Conservation (phyloP, 2,329 filamentous ascomycete species). For the Fusarium verrucosum region DNA sequence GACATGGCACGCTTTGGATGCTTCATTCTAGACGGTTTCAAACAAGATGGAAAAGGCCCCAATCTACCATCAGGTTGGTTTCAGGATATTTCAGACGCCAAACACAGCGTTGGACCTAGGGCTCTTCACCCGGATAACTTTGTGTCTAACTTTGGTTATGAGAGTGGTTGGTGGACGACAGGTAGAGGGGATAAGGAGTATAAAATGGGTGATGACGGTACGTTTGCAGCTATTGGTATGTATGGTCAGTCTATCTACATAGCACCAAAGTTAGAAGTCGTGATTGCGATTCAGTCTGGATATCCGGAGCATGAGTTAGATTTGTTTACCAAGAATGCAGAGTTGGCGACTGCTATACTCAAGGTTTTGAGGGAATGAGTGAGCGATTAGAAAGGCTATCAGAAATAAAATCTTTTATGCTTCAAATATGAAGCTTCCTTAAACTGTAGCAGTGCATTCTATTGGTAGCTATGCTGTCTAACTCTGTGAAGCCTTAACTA, state of each 20-base stretch:
- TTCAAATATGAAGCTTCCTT: neutral
- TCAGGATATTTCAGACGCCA: constrained; percentile 19
- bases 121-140: constrained; percentile 21
- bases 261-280: constrained; percentile 5
- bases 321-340: constrained; percentile 19
- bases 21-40: constrained; percentile 23
- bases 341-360: constrained; percentile 21
- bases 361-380: neutral
- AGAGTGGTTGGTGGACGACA: constrained; percentile 35
- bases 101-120: constrained; percentile 14
- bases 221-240: constrained; percentile 26
- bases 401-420: neutral
- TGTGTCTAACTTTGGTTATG: constrained; percentile 24
- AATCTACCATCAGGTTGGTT: constrained; percentile 20
- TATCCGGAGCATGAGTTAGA: constrained; percentile 33
- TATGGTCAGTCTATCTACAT: constrained; percentile 32
- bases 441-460: too few species aligned
- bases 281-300: constrained; percentile 29
- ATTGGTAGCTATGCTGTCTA: too few species aligned
- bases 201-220: constrained; percentile 15
- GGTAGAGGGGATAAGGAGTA: constrained; percentile 3
- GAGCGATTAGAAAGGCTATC: neutral
- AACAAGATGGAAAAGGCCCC: constrained; percentile 2
- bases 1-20: constrained; percentile 32
- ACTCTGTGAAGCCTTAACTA: too few species aligned